Evolutionary conservation across 2,329 filamentous ascomycete species (phyloP).

Genomic region (Orbilia ellipsospora): DNA sequence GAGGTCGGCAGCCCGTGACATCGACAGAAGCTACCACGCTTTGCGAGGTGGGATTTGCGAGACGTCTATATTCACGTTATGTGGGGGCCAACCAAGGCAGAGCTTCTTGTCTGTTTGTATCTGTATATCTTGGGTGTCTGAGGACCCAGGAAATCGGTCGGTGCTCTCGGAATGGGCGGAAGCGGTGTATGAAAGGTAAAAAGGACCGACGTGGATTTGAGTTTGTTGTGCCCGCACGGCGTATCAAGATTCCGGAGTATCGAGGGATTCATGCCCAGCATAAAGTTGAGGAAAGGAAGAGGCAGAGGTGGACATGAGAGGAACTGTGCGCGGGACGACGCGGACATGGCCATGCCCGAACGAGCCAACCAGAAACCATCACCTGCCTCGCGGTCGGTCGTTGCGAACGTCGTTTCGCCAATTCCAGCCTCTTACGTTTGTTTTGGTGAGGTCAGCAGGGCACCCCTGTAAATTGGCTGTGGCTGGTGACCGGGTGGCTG

Average conservation of each 20-base stretch:
- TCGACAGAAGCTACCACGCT: slow-evolving; percentile 18
- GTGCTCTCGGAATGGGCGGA: neutral
- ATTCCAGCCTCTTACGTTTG: slow-evolving; percentile 27
- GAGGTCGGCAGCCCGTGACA: slow-evolving; percentile 51
- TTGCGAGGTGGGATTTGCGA: slow-evolving; percentile 4
- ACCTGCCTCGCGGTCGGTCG: neutral
- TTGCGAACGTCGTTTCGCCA: neutral
- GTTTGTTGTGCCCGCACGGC: slow-evolving; percentile 1
- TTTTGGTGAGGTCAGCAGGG: slow-evolving; percentile 19
- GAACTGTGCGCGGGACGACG: slow-evolving; percentile 23
- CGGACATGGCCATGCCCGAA: slow-evolving; percentile 24
- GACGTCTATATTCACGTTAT: neutral
- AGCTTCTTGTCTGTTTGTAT: too few relatives aligned
- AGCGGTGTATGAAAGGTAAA: slow-evolving; percentile 7
- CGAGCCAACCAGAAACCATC: slow-evolving; percentile 8
- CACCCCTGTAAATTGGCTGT: neutral
- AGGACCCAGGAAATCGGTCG: neutral
- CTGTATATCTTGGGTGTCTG: too few relatives aligned
- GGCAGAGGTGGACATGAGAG: slow-evolving; percentile 1
- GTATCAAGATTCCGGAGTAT: slow-evolving; percentile 25
- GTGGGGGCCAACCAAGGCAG: neutral
- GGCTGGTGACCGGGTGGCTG: slow-evolving; percentile 4
- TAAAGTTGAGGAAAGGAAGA: neutral
- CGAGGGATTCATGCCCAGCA: slow-evolving; percentile 24
- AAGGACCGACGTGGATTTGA: slow-evolving; percentile 2